Evolutionary conservation across 805 yeast genomes (phyloP).

Genomic region (Zygosaccharomyces gambellarensis): DNA sequence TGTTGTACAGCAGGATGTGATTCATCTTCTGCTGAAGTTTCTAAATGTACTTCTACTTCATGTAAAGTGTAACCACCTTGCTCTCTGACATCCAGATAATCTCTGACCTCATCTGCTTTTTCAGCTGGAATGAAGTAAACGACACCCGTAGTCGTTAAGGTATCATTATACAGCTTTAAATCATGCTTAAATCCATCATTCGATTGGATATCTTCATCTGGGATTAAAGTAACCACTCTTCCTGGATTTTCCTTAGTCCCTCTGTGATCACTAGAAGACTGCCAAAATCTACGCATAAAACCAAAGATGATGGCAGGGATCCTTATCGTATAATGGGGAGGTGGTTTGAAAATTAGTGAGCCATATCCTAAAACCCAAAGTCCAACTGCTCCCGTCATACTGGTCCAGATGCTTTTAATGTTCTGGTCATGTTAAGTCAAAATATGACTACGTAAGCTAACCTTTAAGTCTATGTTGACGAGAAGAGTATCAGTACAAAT

Average conservation of each 20-base stretch:
- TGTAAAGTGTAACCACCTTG: conserved; percentile 83
- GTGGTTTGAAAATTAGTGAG: conserved; percentile 84
- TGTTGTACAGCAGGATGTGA: conserved; percentile 21
- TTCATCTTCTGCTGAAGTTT: conserved; percentile 20
- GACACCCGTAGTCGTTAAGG: conserved; percentile 66
- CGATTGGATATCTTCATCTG: conserved; percentile 48
- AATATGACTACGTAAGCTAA: no score
- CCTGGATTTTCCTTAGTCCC: conserved; percentile 89
- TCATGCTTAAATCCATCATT: conserved; percentile 42
- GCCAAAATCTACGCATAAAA: conserved; percentile 84
- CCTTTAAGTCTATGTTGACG: background rate
- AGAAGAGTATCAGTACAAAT: background rate
- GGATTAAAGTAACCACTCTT: conserved; percentile 76
- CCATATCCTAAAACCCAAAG: conserved; percentile 91
- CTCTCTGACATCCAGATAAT: conserved; percentile 75
- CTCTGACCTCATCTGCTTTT: conserved; percentile 54
- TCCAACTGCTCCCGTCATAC: conserved; percentile 18
- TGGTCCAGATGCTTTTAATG: background rate
- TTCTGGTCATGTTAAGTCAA: background rate
- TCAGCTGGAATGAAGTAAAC: conserved; percentile 75
- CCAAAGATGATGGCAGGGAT: conserved; percentile 75
- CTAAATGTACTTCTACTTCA: conserved; percentile 56
- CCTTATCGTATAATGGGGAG: conserved; percentile 58
- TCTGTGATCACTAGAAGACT: conserved; percentile 81
- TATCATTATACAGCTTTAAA: conserved; percentile 35